phyloP scores from a whole-genome alignment of 768 basidiomycete genomes.

The Suillus sp. region DNA sequence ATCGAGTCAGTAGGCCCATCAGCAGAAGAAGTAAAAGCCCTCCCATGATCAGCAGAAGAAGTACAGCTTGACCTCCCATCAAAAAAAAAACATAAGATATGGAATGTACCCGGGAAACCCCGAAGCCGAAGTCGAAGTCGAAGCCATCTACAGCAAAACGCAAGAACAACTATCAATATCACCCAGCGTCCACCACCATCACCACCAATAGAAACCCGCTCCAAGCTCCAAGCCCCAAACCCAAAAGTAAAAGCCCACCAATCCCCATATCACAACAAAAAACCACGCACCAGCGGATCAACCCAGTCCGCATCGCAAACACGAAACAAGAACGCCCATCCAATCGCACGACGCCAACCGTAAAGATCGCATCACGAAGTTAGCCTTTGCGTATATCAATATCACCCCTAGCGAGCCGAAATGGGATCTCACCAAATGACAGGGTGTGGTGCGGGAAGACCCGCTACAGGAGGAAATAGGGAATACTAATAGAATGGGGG shows the following conservation, averaged over 20 bases:
- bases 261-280: background rate
- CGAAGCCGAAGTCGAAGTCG: conserved; percentile 1
- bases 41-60: too few species aligned
- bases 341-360: background rate
- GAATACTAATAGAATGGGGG: background rate
- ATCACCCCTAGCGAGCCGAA: background rate
- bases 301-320: background rate
- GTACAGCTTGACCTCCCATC: too few species aligned
- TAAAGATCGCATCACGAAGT: background rate
- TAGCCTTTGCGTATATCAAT: background rate
- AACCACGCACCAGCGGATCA: background rate
- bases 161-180: background rate
- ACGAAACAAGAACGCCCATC: background rate
- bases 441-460: background rate
- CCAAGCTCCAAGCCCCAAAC: background rate
- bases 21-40: background rate
- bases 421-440: background rate
- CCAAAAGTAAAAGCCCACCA: background rate
- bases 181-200: too few species aligned
- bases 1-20: too few species aligned
- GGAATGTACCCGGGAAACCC: background rate
- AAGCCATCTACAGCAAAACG: background rate
- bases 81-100: background rate
- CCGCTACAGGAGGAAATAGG: background rate
- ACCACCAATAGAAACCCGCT: background rate